These are phyloP conservation scores for Amauroascus niger DNA, from an alignment of 2,329 filamentous ascomycete species.

Conservation along the genomic window DNA sequence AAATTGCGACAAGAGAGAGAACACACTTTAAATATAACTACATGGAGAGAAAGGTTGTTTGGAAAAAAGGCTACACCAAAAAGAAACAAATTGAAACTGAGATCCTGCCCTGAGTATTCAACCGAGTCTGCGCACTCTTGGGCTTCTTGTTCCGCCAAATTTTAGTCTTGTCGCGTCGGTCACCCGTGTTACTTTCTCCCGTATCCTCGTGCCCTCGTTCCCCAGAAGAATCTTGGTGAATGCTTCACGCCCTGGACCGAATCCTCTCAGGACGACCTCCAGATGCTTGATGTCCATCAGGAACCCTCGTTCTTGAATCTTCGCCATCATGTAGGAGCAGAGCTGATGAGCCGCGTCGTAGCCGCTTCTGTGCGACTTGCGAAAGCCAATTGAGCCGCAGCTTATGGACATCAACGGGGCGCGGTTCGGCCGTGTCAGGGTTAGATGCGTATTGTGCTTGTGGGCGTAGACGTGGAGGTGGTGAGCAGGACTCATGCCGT, in stretches of 20 bases:
- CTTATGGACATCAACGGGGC: constrained; percentile 71
- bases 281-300: constrained; percentile 64
- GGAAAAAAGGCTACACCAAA: not conserved
- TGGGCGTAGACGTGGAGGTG: constrained; percentile 79
- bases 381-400: constrained; percentile 84
- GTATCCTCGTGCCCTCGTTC: constrained; percentile 66
- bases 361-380: constrained; percentile 64
- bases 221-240: constrained; percentile 83
- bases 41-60: no score
- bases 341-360: constrained; percentile 94
- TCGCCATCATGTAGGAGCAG: constrained; percentile 68
- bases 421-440: constrained; percentile 71
- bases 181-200: constrained; percentile 66
- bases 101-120: constrained; percentile 24
- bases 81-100: not conserved
- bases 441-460: constrained; percentile 94
- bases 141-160: constrained; percentile 87
- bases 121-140: constrained; percentile 70
- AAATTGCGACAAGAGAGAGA: no score
- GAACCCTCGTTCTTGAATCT: constrained; percentile 73
- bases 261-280: constrained; percentile 75
- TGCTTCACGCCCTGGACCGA: constrained; percentile 77
- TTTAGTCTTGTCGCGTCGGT: constrained; percentile 83
- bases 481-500: constrained; percentile 29
- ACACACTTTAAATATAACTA: no score